Percentiles rank a stretch among this genome's conserved stretches.
These are phyloP conservation scores for Metarhizium robertsii DNA, from an alignment of 2,329 filamentous ascomycete species.

Conservation along the genomic window DNA sequence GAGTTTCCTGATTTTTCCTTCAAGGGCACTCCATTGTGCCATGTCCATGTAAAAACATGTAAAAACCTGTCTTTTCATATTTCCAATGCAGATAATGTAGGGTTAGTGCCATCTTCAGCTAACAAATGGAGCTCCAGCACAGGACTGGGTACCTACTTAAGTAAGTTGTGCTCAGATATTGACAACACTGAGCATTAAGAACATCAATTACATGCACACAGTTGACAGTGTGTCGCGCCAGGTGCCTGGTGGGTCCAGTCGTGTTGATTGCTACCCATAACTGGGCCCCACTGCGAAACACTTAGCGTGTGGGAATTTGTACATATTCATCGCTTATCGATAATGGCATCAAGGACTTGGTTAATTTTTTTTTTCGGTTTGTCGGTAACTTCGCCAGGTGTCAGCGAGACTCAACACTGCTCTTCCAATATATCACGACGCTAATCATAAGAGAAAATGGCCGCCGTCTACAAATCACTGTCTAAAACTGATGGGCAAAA, in stretches of 20 bases:
- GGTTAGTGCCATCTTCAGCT: too few relatives aligned
- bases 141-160: too few relatives aligned
- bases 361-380: neutral
- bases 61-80: too few relatives aligned
- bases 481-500: conserved; percentile 48
- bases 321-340: conserved; percentile 1
- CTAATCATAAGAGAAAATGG: conserved; percentile 33
- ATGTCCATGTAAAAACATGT: too few relatives aligned
- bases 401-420: neutral
- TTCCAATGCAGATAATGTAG: too few relatives aligned
- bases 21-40: too few relatives aligned
- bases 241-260: neutral
- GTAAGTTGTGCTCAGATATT: too few relatives aligned
- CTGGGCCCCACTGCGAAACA: too few relatives aligned
- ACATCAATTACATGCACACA: neutral
- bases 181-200: neutral
- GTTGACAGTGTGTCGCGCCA: neutral
- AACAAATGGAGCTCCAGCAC: too few relatives aligned
- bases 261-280: too few relatives aligned
- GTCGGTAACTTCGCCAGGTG: neutral
- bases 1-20: too few relatives aligned
- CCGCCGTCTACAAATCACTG: conserved; percentile 65
- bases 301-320: too few relatives aligned
- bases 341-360: neutral
- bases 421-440: neutral